These are phyloP conservation scores for Umbelopsis sp. DNA, from an alignment of 192 early-diverging fungal species.

Conservation along the genomic window DNA sequence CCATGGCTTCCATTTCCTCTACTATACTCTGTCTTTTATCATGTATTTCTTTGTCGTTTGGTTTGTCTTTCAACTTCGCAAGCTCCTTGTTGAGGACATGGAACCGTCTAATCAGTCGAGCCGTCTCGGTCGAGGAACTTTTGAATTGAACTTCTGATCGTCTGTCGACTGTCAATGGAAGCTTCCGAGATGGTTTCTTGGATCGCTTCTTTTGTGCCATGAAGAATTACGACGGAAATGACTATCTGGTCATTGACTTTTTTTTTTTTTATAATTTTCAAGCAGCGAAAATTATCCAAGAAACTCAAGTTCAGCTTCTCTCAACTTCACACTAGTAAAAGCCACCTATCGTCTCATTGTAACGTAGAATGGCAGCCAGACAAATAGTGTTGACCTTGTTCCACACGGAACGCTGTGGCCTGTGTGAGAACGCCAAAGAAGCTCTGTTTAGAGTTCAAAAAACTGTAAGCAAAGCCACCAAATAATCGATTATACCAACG, in stretches of 20 bases:
- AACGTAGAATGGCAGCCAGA: slow-evolving; percentile 23
- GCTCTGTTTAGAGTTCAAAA: slow-evolving; percentile 45
- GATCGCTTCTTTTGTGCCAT: slow-evolving; percentile 9
- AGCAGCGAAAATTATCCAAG: background rate
- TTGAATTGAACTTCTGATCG: slow-evolving; percentile 40
- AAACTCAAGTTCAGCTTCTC: background rate
- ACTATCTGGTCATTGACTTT: background rate
- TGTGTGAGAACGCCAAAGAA: slow-evolving; percentile 53
- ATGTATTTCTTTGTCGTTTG: slow-evolving; percentile 24
- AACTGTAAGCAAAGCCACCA: slow-evolving; percentile 36
- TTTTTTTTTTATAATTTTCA: background rate
- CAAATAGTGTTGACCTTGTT: slow-evolving; percentile 44
- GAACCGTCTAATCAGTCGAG: slow-evolving; percentile 73
- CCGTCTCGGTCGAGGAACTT: slow-evolving; percentile 64
- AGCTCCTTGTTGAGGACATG: slow-evolving; percentile 83
- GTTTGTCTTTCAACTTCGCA: slow-evolving; percentile 47
- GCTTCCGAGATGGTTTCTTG: background rate
- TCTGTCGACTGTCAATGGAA: slow-evolving; percentile 10
- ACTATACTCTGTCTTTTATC: slow-evolving; percentile 40
- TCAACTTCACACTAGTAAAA: background rate
- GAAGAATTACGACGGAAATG: background rate
- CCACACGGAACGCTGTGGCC: slow-evolving; percentile 51
- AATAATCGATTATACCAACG: background rate
- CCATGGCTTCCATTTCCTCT: slow-evolving; percentile 67
- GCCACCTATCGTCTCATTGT: background rate